Evolutionary conservation across 2,329 filamentous ascomycete species (phyloP).

Genomic region (Leptodontidium sp.): DNA sequence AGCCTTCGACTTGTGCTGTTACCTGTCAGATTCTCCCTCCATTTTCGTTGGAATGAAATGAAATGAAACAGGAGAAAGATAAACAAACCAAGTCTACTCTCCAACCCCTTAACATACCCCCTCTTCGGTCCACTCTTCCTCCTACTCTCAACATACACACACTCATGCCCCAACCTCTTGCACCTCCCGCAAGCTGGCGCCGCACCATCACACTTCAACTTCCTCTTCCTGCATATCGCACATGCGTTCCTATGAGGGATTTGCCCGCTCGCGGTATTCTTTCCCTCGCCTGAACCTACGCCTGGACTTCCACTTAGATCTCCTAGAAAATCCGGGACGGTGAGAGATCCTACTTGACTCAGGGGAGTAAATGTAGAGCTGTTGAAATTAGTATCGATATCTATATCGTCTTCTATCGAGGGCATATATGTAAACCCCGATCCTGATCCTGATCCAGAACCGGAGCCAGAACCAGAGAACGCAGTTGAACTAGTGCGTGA

Average conservation of each 20-base stretch:
- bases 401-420: neutral
- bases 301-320: no score
- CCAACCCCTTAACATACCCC: conserved; percentile 73
- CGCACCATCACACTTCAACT: conserved; percentile 73
- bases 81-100: conserved; percentile 82
- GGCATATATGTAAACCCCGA: neutral
- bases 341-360: no score
- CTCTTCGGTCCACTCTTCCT: conserved; percentile 74
- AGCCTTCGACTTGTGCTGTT: conserved; percentile 26
- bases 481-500: no score
- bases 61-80: neutral
- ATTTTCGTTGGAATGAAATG: no score
- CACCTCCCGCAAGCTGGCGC: conserved; percentile 70
- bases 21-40: neutral
- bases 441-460: neutral
- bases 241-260: conserved; percentile 63
- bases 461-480: neutral
- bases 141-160: conserved; percentile 70
- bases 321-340: no score
- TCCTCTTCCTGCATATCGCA: conserved; percentile 87
- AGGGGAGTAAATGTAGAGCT: neutral
- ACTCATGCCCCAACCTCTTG: conserved; percentile 66
- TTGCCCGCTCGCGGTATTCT: neutral
- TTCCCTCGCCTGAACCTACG: no score
- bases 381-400: neutral